Base-by-base conservation (phyloP, 768 basidiomycete species). In the Symmetrospora coprosmae region DNA sequence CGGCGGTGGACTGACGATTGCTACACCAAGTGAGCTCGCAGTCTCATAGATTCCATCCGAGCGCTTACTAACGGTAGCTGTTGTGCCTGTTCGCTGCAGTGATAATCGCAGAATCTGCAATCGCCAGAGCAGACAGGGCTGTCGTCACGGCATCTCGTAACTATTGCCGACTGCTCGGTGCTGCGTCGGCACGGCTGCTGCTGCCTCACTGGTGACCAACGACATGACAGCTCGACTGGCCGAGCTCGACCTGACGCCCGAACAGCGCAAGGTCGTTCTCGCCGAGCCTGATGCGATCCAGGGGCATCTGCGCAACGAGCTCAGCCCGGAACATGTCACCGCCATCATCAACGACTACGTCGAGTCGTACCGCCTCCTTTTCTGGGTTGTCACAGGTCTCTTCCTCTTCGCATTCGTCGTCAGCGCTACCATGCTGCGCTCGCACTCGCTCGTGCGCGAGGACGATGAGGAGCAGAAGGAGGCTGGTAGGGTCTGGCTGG, bases 391-490 rank as follows among this genome's bases (percentile, higher is more conserved):
- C 13, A 21, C 33, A 6, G 52, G 52, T 14, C 38, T 41, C 11
- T 5, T 35, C 14, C 25, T 27, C 4, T 56, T 56, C 28, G 23
- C 38, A 3, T 56, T 56, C 38, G 5, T 56, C 13, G 38, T 28
- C 4, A 19, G 17, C 4, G 52, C 21, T 3, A 27, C 25, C 19
- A 7, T 40, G n/a, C 16, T 56, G 13, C 4, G 52, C 16, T 30
- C n/a, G 27, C 38, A 41, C 28, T 9, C 35, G 17, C 52, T 56
- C 38, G 39, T 19, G 38, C n/a, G 33, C 16, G 38, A 41, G 8
- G 52, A 56, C 30, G 52, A 56, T 28, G 52, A 56, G 6, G 38
- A 23, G 23, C 52, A 56, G 38, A 56, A 41, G 23, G 38, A 21
- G 11, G 52, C 52, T 25, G 52, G 21, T 4, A 41, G 23, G 25